Percentiles rank a stretch among this genome's conserved stretches.
These are phyloP conservation scores for Mycena venus DNA, from an alignment of 768 basidiomycete species.

Conservation along the genomic window DNA sequence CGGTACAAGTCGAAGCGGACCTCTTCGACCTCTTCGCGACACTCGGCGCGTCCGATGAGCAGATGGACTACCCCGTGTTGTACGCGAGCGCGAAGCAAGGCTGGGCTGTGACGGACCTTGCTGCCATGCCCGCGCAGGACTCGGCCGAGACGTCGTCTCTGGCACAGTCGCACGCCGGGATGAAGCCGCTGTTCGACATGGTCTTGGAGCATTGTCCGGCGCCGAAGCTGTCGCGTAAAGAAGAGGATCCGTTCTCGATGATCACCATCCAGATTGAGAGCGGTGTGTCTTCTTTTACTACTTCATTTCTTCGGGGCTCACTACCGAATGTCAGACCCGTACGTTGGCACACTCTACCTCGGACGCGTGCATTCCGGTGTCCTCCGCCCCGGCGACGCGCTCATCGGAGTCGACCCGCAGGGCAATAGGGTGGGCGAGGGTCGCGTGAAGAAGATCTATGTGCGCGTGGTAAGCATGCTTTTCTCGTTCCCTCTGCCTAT, in stretches of 20 bases:
- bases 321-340: slow-evolving; percentile 45
- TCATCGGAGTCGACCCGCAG: slow-evolving; percentile 54
- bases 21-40: slow-evolving; percentile 66
- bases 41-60: slow-evolving; percentile 64
- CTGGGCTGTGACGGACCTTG: slow-evolving; percentile 50
- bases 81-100: slow-evolving; percentile 67
- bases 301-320: not conserved
- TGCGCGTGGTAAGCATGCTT: slow-evolving; percentile 12
- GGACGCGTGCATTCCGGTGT: slow-evolving; percentile 60
- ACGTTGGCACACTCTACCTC: slow-evolving; percentile 63
- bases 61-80: slow-evolving; percentile 64
- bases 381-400: slow-evolving; percentile 53
- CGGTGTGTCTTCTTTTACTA: slow-evolving; percentile 26
- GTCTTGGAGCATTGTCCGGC: slow-evolving; percentile 60
- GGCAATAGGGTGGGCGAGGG: slow-evolving; percentile 65
- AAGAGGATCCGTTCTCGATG: slow-evolving; percentile 61
- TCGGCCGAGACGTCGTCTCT: not conserved
- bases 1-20: slow-evolving; percentile 62
- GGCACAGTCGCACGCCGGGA: slow-evolving; percentile 35
- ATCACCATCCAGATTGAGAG: slow-evolving; percentile 65
- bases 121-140: slow-evolving; percentile 17
- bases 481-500: slow-evolving; percentile 33
- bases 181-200: slow-evolving; percentile 62
- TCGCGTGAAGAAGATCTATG: slow-evolving; percentile 60
- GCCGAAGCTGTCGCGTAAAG: slow-evolving; percentile 51